Percentiles rank a stretch among this genome's conserved stretches.
Evolutionary conservation across 2,329 filamentous ascomycete genomes (phyloP).

Genomic region (Pyrenophora teres): DNA sequence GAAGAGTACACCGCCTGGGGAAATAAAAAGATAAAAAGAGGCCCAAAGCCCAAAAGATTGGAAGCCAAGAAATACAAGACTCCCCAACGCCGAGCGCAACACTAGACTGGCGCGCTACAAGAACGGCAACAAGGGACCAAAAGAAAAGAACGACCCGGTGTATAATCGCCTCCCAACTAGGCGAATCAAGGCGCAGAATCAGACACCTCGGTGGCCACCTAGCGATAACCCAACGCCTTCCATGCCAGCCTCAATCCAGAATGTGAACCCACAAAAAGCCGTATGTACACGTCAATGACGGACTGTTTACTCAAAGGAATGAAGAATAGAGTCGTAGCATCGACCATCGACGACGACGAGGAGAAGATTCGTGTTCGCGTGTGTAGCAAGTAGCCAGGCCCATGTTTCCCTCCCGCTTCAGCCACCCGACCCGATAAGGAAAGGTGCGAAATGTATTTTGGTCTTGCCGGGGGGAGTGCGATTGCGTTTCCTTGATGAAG

Average conservation of each 20-base stretch:
- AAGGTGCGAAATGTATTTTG: slow-evolving; percentile 21
- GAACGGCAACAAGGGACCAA: not conserved
- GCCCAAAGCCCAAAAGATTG: slow-evolving; percentile 11
- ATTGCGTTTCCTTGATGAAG: slow-evolving; percentile 19
- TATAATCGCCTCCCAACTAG: slow-evolving; percentile 16
- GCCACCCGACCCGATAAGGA: slow-evolving; percentile 16
- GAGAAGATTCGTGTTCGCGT: slow-evolving; percentile 24
- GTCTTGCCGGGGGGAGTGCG: slow-evolving; percentile 7
- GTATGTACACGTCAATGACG: slow-evolving; percentile 25
- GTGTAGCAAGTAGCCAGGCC: slow-evolving; percentile 6
- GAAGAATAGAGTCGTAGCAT: slow-evolving; percentile 13
- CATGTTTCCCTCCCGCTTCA: slow-evolving; percentile 14
- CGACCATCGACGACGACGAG: slow-evolving; percentile 9
- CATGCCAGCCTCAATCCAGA: slow-evolving; percentile 22
- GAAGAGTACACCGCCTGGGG: slow-evolving; percentile 3
- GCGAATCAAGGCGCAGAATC: too few relatives aligned
- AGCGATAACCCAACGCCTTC: not conserved
- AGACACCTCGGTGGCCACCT: too few relatives aligned
- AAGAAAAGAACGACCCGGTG: slow-evolving; percentile 7
- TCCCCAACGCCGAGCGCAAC: slow-evolving; percentile 17
- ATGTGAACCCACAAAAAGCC: slow-evolving; percentile 19
- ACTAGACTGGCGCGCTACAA: slow-evolving; percentile 9
- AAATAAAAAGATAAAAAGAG: slow-evolving; percentile 21
- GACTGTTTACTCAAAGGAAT: slow-evolving; percentile 29
- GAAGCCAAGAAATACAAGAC: not conserved